A percentile compares a stretch with the other conserved stretches of the same genome.
phyloP scores from a whole-genome alignment of 257 asterid species.

The Nemophila menziesii region DNA sequence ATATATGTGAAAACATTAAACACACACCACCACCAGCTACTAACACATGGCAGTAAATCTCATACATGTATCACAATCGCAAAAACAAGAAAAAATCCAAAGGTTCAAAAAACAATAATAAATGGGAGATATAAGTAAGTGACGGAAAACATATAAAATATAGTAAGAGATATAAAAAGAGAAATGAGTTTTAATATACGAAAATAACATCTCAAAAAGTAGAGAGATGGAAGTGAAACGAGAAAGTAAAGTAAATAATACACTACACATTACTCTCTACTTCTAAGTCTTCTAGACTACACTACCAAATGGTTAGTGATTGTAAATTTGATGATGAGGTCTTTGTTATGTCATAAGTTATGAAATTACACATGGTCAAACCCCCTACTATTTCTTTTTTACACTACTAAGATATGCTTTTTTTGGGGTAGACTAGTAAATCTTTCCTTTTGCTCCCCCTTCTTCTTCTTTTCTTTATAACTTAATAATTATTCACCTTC shows the following conservation, averaged over 20 bases:
- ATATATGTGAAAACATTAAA: too few species aligned
- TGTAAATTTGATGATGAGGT: neutral
- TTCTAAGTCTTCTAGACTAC: too few species aligned
- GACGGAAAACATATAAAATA: too few species aligned
- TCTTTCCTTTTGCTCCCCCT: neutral
- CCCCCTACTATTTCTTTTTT: neutral
- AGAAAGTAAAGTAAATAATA: neutral
- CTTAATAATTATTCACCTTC: constrained; percentile 19
- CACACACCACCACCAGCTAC: too few species aligned
- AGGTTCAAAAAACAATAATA: too few species aligned
- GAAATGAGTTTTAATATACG: neutral
- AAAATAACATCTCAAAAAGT: neutral
- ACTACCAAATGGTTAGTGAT: constrained; percentile 1
- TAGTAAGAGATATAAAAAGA: neutral
- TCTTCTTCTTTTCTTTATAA: constrained; percentile 4
- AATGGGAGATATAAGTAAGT: too few species aligned
- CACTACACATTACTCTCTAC: neutral
- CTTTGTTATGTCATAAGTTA: neutral
- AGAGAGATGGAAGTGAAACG: neutral
- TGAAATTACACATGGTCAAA: constrained; percentile 1
- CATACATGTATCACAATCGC: too few species aligned
- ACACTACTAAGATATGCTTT: neutral
- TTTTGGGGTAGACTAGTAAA: neutral
- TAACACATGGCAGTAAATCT: too few species aligned
- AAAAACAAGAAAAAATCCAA: too few species aligned